Percentiles rank a stretch among this genome's conserved stretches.
Conservation (phyloP, 1,284 basidiomycete genomes). For the Porogramme epimiltina region DNA sequence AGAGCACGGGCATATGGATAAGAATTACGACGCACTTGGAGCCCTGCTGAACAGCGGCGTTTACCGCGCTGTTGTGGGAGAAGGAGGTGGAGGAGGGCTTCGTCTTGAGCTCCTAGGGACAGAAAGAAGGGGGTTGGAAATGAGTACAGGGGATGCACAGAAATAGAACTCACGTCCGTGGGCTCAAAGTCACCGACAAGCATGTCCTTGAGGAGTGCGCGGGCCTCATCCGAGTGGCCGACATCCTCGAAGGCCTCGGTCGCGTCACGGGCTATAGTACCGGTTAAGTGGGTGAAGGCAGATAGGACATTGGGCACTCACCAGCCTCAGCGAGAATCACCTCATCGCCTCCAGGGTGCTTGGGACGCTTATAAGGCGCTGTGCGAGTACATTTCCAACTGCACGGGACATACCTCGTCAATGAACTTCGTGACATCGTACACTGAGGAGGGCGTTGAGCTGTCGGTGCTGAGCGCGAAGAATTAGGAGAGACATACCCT, state of each 20-base stretch:
- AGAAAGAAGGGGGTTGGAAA: not conserved
- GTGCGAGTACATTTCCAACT: not conserved
- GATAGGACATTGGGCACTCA: constrained; percentile 43
- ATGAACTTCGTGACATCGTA: constrained; percentile 95
- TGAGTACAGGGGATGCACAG: not conserved
- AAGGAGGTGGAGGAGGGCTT: constrained; percentile 39
- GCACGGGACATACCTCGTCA: constrained; percentile 74
- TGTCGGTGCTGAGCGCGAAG: constrained; percentile 33
- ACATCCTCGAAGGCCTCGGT: constrained; percentile 99
- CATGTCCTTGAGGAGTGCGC: constrained; percentile 82
- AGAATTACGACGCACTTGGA: constrained; percentile 58
- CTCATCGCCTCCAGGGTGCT: constrained; percentile 99
- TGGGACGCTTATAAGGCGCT: not conserved
- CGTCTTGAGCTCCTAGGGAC: constrained; percentile 46
- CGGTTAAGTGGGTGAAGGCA: not conserved
- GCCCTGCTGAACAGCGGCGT: constrained; percentile 61
- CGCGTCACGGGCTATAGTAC: constrained; percentile 78
- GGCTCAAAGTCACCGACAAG: constrained; percentile 80
- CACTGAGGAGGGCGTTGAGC: constrained; percentile 55
- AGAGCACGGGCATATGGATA: not conserved
- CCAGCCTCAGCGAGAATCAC: constrained; percentile 93
- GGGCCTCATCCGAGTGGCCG: constrained; percentile 98
- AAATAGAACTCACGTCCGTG: constrained; percentile 51
- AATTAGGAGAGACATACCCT: constrained; percentile 57
- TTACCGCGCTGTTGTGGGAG: constrained; percentile 37